A percentile compares a stretch with the other conserved stretches of the same genome.
phyloP scores from a whole-genome alignment of 2,329 filamentous ascomycete species.

The Aaosphaeria pasadenensis region DNA sequence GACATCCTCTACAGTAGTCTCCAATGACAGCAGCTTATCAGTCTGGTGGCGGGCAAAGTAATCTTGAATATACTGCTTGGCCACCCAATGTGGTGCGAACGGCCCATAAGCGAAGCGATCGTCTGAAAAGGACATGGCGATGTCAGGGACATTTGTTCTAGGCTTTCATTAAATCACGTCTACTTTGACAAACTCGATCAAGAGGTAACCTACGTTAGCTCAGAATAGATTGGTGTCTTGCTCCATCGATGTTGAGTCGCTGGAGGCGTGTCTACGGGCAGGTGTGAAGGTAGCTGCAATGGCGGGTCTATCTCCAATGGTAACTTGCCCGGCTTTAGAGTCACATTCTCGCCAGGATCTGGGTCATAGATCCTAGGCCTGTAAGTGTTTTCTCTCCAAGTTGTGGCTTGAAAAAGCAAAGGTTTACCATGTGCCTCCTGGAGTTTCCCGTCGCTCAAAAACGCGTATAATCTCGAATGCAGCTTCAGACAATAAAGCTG shows the following conservation, averaged over 20 bases:
- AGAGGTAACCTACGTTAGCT: constrained; percentile 45
- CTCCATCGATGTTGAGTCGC: constrained; percentile 45
- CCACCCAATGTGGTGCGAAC: constrained; percentile 55
- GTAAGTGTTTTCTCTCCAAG: constrained; percentile 22
- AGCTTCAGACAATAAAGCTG: constrained; percentile 33
- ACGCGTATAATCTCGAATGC: constrained; percentile 32
- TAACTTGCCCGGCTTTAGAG: constrained; percentile 43
- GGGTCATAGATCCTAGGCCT: constrained; percentile 51
- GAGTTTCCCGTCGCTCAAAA: constrained; percentile 31
- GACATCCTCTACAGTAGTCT: constrained; percentile 54
- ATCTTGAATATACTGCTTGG: constrained; percentile 47
- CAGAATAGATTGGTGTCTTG: constrained; percentile 52
- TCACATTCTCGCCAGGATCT: constrained; percentile 33
- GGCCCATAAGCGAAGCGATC: constrained; percentile 53
- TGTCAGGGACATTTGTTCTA: constrained; percentile 56
- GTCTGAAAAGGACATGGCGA: constrained; percentile 58
- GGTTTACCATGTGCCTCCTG: constrained; percentile 35
- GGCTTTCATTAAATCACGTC: neutral
- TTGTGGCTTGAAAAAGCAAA: constrained; percentile 53
- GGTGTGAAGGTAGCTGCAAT: constrained; percentile 41
- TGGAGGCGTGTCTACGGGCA: constrained; percentile 43
- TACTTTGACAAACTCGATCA: neutral
- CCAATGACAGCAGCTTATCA: constrained; percentile 47
- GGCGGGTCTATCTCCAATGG: constrained; percentile 48
- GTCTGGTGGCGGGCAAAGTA: constrained; percentile 53